Base-by-base conservation (phyloP, 495 filamentous ascomycete genomes). In the Lasiosphaeris hirsuta region DNA sequence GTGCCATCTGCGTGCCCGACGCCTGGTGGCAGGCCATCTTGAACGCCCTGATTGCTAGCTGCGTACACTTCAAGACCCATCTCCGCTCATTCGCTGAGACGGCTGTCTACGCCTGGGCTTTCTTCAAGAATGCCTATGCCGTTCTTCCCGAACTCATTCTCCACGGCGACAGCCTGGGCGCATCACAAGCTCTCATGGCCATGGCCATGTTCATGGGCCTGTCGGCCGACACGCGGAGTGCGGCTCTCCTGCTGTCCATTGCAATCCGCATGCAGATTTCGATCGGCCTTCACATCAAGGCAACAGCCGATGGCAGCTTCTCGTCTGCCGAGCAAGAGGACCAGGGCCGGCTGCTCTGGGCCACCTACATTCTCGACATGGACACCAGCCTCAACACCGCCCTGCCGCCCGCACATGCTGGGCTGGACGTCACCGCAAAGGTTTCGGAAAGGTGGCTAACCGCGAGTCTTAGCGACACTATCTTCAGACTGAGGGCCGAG, bases 71-170 rank as follows among this genome's bases (percentile, higher is more conserved):
- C 19, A 56, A 47, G 33, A 46, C 42, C 7, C 19, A 15, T 41
- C 7, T 2, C 11, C 1, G 33, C 30, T 46, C 53, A 0, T 37
- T 45, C 36, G 9, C 7, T 17, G 53, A 56, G 11, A 23, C 47
- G 9, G 13, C 41, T 2, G 19, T 34, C 5, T 47, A 47, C 41
- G 0, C 40, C 1, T 56, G 53, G 53, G 13, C 30, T 6, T 47
- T 56, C 34, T 47, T 56, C 42, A 19, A 41, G 11, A 56, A 56
- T 17, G 40, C 53, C 18, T 56, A 56, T 11, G 53, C 53, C 17
- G 42, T 56, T 10, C 41, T 56, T 8, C 53, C 53, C 8, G 53
- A 56, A 13, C 53, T 56, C 34, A 38, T 56, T 30, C 23, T 56
- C 30, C 41, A 56, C 3, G 42, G 53, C 5, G n/a, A 45, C 15